Base-by-base conservation (phyloP, 441 rosid genomes). In the Croton setiger region DNA sequence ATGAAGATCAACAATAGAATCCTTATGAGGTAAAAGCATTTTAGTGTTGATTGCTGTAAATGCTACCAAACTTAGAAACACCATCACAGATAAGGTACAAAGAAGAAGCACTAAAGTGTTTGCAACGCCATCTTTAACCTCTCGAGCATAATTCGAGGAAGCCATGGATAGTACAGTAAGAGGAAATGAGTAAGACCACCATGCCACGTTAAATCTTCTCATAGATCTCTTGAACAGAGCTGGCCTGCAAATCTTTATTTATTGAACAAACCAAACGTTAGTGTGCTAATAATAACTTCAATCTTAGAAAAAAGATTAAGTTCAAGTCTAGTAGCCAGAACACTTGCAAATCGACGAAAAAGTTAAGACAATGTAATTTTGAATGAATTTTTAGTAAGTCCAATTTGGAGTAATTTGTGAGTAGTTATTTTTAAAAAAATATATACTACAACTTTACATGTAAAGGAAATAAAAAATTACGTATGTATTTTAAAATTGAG, bases 141-240 rank as follows among this genome's bases (percentile, higher is more conserved):
- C 80, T 12, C 73, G 61, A 0, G 85, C 84, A 41, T 85, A 81
- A 45, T 79, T 80, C 7, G 56, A 67, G 0, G 87, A 78, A 14
- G 84, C 84, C 7, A 81, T 68, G 13, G 87, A 81, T 3, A 83
- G 78, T 41, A 73, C 72, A 0, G 87, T 79, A 51, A 81, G 55
- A 3, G 87, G 89, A 39, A 80, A 85, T 5, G 86, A 77, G 45
- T 79, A 85, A 20, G 83, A 83, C 89, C 89, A 83, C 89, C 87
- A 81, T 10, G 83, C 83, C 31, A 85, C 77, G 49, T 63, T 81
- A 78, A 81, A 81, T 61, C 62, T 81, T 64, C 66, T 79, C 82
- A 76, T 75, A 0, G 82, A 79, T 76, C 77, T 81, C 71, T 69
- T 85, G 77, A 80, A 78, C 9, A 83, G 70, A 4, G 36, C 33